These are phyloP conservation scores for Apostasia shenzhenica DNA, from an alignment of 106 monocot genomes.

Conservation along the genomic window DNA sequence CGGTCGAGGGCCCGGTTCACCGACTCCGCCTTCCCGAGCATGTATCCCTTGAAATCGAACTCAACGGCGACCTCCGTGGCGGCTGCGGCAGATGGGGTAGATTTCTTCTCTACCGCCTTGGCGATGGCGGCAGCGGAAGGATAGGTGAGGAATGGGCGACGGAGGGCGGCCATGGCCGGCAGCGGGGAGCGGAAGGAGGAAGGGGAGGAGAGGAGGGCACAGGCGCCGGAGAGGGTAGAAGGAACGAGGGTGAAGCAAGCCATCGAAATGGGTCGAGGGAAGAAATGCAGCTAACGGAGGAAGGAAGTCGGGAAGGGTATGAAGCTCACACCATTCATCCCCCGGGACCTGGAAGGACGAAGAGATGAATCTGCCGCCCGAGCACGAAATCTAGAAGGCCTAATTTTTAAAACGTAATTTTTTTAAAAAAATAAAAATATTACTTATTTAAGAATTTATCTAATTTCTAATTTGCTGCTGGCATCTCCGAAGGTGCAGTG, in stretches of 20 bases:
- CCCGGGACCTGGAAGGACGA: too few relatives aligned
- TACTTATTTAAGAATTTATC: too few relatives aligned
- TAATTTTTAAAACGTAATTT: too few relatives aligned
- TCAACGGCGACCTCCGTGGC: neutral
- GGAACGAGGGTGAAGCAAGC: neutral
- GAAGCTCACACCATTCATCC: neutral
- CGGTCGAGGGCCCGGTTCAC: conserved; percentile 22
- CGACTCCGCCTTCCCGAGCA: conserved; percentile 7
- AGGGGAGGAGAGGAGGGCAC: neutral
- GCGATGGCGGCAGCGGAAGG: neutral
- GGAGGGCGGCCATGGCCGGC: neutral
- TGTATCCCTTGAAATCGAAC: conserved; percentile 22
- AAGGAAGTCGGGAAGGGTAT: too few relatives aligned
- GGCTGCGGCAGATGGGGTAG: neutral
- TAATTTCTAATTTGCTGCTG: too few relatives aligned
- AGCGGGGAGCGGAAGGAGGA: neutral
- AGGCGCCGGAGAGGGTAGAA: neutral
- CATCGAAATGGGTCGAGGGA: neutral
- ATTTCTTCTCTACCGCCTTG: neutral
- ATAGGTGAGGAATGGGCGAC: neutral
- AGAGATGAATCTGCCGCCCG: too few relatives aligned
- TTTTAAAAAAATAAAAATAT: too few relatives aligned
- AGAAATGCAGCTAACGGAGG: too few relatives aligned
- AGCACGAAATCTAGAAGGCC: too few relatives aligned
- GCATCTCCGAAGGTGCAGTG: too few relatives aligned